A percentile compares a stretch with the other conserved stretches of the same genome.
These are phyloP conservation scores for Pythium monospermum DNA, from an alignment of 352 stramenopile genomes.

Conservation along the genomic window DNA sequence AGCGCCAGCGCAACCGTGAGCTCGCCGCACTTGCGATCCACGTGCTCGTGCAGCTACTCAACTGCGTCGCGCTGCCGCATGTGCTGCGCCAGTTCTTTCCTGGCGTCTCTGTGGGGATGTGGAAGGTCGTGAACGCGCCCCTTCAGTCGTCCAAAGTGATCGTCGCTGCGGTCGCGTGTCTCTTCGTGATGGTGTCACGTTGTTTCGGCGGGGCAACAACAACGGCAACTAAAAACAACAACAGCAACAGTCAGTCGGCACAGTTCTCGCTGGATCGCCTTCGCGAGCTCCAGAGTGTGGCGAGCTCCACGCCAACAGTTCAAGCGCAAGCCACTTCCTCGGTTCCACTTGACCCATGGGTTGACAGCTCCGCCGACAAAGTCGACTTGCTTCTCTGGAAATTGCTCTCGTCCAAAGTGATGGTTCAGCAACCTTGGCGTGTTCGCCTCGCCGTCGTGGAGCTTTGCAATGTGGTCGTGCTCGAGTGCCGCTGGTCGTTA, in stretches of 20 bases:
- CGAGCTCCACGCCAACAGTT: background rate
- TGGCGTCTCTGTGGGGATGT: constrained; percentile 57
- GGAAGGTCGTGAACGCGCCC: constrained; percentile 56
- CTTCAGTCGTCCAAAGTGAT: constrained; percentile 63
- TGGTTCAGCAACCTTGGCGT: constrained; percentile 45
- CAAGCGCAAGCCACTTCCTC: background rate
- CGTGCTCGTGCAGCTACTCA: background rate
- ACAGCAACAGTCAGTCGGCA: background rate
- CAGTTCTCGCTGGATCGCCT: constrained; percentile 23
- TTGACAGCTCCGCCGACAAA: constrained; percentile 48
- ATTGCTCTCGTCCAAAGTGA: constrained; percentile 38
- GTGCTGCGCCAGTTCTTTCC: constrained; percentile 67
- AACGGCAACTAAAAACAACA: background rate
- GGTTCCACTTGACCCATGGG: constrained; percentile 33
- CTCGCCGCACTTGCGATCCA: constrained; percentile 7
- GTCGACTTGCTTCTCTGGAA: constrained; percentile 56
- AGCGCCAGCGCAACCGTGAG: constrained; percentile 21
- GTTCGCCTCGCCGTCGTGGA: constrained; percentile 53
- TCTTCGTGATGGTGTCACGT: constrained; percentile 26
- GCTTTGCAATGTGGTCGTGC: constrained; percentile 54
- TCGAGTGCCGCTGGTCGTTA: constrained; percentile 45
- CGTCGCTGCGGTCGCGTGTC: constrained; percentile 51
- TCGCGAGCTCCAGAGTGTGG: constrained; percentile 2
- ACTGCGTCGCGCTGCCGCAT: background rate
- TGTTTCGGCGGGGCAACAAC: constrained; percentile 26